phyloP scores from a whole-genome alignment of 2,329 filamentous ascomycete species.

The Fusarium burgessii region DNA sequence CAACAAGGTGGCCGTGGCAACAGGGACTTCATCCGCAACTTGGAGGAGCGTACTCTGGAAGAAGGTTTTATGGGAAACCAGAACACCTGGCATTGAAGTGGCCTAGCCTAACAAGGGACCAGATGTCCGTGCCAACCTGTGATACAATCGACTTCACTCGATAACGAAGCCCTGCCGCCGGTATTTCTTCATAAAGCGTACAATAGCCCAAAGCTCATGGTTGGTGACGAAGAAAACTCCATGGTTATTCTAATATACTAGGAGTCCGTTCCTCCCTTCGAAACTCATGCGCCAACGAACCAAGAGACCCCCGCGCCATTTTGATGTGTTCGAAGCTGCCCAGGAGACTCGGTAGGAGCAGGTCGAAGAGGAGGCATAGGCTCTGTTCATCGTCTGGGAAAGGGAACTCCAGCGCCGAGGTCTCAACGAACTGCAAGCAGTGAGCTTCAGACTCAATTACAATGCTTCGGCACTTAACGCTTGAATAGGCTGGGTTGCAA shows the following conservation, averaged over 20 bases:
- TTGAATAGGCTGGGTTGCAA: slow-evolving; percentile 8
- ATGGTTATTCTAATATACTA: slow-evolving; percentile 22
- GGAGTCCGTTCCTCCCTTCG: slow-evolving; percentile 17
- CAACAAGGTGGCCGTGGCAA: slow-evolving; percentile 71
- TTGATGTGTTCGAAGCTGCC: slow-evolving; percentile 2
- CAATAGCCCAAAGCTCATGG: slow-evolving; percentile 25
- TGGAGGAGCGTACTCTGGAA: slow-evolving; percentile 94
- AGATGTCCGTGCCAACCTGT: slow-evolving; percentile 34
- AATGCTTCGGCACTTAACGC: background rate
- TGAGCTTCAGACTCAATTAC: background rate
- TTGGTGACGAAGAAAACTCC: slow-evolving; percentile 31
- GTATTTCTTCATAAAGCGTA: slow-evolving; percentile 12
- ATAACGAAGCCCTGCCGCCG: slow-evolving; percentile 16
- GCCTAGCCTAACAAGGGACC: slow-evolving; percentile 32
- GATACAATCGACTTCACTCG: slow-evolving; percentile 19
- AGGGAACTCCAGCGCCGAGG: slow-evolving; percentile 17
- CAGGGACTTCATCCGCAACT: slow-evolving; percentile 91
- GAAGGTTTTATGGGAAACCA: slow-evolving; percentile 84
- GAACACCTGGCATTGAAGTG: slow-evolving; percentile 73
- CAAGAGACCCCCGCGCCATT: slow-evolving; percentile 18
- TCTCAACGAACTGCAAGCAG: slow-evolving; percentile 18
- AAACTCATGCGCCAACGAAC: slow-evolving; percentile 22
- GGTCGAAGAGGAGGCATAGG: slow-evolving; percentile 9
- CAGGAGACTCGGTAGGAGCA: slow-evolving; percentile 8
- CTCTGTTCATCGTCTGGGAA: slow-evolving; percentile 6